Conservation (phyloP, 495 filamentous ascomycete genomes). For the Penicillium mononematosum region DNA sequence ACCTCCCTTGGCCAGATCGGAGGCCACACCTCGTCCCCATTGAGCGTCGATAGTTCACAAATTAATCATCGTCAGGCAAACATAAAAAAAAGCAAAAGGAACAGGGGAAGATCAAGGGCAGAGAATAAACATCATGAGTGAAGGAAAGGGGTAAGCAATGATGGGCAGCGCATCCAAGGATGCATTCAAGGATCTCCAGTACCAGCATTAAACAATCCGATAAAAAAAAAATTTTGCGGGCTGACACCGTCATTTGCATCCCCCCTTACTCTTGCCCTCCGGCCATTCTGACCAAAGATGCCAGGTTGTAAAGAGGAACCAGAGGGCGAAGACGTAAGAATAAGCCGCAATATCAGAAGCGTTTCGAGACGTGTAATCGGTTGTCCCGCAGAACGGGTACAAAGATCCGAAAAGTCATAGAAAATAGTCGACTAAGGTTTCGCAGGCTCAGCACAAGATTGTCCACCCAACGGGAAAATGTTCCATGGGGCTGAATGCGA, state of each 20-base stretch:
- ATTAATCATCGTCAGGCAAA: constrained; percentile 12
- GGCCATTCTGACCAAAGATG: constrained; percentile 5
- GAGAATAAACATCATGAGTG: constrained; percentile 18
- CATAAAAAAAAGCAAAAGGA: constrained; percentile 11
- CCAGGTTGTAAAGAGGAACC: constrained; percentile 19
- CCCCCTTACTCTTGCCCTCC: constrained; percentile 34
- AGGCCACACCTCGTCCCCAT: constrained; percentile 32
- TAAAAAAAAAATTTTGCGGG: constrained; percentile 18
- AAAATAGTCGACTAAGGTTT: constrained; percentile 18
- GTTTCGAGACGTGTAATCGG: constrained; percentile 34
- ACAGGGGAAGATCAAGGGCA: constrained; percentile 21
- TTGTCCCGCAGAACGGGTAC: constrained; percentile 22
- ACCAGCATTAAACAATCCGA: constrained; percentile 25
- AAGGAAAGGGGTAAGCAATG: constrained; percentile 14
- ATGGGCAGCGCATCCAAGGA: constrained; percentile 21
- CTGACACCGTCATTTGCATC: constrained; percentile 38
- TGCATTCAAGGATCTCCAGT: constrained; percentile 29
- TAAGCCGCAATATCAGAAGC: constrained; percentile 40
- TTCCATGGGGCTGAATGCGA: constrained; percentile 11
- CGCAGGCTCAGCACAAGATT: constrained; percentile 15
- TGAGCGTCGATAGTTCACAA: constrained; percentile 29
- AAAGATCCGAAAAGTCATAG: constrained; percentile 19
- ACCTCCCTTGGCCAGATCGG: constrained; percentile 14
- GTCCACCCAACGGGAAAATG: constrained; percentile 5
- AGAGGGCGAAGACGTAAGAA: constrained; percentile 33